Conservation (phyloP, 2,329 filamentous ascomycete genomes). For the Elsinoe arachidis region DNA sequence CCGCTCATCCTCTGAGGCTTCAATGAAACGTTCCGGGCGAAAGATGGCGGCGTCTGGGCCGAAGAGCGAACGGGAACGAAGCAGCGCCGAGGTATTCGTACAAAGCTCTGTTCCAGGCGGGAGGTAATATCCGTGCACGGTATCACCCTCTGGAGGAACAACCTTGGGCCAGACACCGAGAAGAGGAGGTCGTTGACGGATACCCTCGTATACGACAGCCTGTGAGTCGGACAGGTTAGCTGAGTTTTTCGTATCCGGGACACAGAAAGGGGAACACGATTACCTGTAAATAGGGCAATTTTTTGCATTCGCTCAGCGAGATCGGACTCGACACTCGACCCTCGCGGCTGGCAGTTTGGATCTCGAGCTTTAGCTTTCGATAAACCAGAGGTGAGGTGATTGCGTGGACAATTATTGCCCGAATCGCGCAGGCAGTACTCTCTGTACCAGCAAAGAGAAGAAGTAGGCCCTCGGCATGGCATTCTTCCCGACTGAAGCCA, state of each 20-base stretch:
- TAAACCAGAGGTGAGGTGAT: not conserved
- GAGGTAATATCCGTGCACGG: not conserved
- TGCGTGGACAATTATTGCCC: not conserved
- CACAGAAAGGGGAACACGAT: no score
- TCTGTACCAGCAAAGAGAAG: not conserved
- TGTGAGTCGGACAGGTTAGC: not conserved
- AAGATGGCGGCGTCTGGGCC: constrained; percentile 23
- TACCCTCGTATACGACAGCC: constrained; percentile 20
- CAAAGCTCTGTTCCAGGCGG: not conserved
- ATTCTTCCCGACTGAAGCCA: not conserved
- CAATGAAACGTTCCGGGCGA: constrained; percentile 18
- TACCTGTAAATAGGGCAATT: not conserved
- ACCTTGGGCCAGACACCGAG: constrained; percentile 20
- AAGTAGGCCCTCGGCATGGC: not conserved
- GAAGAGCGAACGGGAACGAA: not conserved
- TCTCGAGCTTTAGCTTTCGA: not conserved
- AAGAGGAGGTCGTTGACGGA: constrained; percentile 25
- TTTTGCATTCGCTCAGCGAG: not conserved
- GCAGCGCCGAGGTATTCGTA: constrained; percentile 8
- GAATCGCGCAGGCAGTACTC: not conserved
- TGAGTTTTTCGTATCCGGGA: no score
- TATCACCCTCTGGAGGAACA: constrained; percentile 21
- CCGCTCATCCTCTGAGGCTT: constrained; percentile 24
- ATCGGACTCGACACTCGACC: not conserved
- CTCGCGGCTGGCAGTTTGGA: not conserved